These are phyloP conservation scores for Symbiodinium pilosum DNA, from an alignment of 73 alveolate species.

Conservation along the genomic window DNA sequence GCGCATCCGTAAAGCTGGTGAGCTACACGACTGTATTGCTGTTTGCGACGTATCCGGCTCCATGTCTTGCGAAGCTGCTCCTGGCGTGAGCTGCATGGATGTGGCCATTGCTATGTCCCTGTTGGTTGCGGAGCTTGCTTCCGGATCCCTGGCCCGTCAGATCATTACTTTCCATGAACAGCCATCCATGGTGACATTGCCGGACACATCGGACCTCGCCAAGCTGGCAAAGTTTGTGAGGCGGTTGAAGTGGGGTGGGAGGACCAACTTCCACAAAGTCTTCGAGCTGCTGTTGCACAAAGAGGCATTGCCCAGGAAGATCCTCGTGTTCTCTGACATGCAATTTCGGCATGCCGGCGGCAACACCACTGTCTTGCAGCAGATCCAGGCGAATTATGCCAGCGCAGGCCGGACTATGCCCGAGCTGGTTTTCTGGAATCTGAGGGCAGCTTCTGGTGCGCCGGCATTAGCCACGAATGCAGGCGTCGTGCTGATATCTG, in stretches of 20 bases:
- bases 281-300: slow-evolving; percentile 1
- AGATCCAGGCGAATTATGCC: slow-evolving; percentile 1
- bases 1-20: slow-evolving; percentile 28
- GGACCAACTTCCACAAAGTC: slow-evolving; percentile 61
- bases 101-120: slow-evolving; percentile 43
- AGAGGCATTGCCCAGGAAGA: background rate
- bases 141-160: slow-evolving; percentile 27
- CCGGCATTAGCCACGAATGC: slow-evolving; percentile 46
- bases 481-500: slow-evolving; percentile 48
- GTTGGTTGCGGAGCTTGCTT: slow-evolving; percentile 34
- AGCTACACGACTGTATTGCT: slow-evolving; percentile 9
- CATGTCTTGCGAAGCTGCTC: slow-evolving; percentile 16
- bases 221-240: background rate
- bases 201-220: slow-evolving; percentile 19
- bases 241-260: slow-evolving; percentile 29
- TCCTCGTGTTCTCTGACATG: slow-evolving; percentile 61
- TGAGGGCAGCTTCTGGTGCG: background rate
- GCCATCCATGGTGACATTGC: slow-evolving; percentile 22
- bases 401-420: slow-evolving; percentile 10
- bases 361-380: background rate
- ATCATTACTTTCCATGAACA: slow-evolving; percentile 8
- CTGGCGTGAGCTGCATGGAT: slow-evolving; percentile 19
- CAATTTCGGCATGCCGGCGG: slow-evolving; percentile 44
- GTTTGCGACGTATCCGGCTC: slow-evolving; percentile 73
- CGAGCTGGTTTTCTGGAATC: slow-evolving; percentile 52